phyloP scores from a whole-genome alignment of 164 flowering plant species.

The Berberis thunbergii region DNA sequence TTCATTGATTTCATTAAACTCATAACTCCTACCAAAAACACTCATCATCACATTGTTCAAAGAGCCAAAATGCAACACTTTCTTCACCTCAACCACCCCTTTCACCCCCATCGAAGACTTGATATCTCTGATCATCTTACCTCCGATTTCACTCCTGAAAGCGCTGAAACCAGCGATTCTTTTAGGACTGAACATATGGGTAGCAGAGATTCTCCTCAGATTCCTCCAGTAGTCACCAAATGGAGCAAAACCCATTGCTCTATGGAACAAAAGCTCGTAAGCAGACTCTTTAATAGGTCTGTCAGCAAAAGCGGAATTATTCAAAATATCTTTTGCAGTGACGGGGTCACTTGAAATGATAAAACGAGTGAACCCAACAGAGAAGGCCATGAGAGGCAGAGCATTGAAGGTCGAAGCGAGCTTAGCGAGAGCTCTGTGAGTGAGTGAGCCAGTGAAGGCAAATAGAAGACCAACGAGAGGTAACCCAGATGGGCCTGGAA shows the following conservation, averaged over 20 bases:
- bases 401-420: conserved; percentile 17
- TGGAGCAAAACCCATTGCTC: conserved; percentile 66
- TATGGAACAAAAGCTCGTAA: conserved; percentile 43
- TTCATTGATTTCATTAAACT: conserved; percentile 6
- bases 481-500: conserved; percentile 60
- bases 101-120: conserved; percentile 4
- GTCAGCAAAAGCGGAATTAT: conserved; percentile 46
- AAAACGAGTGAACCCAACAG: conserved; percentile 47
- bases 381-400: conserved; percentile 37
- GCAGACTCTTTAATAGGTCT: conserved; percentile 60
- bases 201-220: conserved; percentile 40
- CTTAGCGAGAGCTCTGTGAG: conserved; percentile 32
- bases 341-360: conserved; percentile 36
- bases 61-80: conserved; percentile 28
- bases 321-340: conserved; percentile 40
- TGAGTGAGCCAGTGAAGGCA: conserved; percentile 24
- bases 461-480: conserved; percentile 45
- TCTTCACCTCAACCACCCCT: conserved; percentile 21
- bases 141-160: conserved; percentile 18
- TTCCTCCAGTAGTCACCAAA: conserved; percentile 55
- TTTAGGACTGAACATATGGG: conserved; percentile 42
- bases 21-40: conserved; percentile 38
- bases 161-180: conserved; percentile 23
- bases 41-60: conserved; percentile 37
- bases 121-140: conserved; percentile 17